phyloP scores from a whole-genome alignment of 2,329 filamentous ascomycete genomes.

The Microsporum audouinii region DNA sequence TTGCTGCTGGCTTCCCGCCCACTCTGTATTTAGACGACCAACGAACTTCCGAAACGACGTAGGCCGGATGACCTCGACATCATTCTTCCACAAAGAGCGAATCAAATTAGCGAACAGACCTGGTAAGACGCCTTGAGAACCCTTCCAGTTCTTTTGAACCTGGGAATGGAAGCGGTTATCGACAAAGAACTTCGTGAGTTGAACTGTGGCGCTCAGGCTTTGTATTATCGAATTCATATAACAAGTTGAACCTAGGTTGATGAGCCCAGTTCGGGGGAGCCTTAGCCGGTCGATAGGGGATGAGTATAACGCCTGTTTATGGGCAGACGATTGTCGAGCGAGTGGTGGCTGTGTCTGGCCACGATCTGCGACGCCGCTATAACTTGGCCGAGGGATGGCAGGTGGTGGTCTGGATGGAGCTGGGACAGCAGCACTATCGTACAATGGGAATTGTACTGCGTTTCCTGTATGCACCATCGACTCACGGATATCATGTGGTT shows the following conservation, averaged over 20 bases:
- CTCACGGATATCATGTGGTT: slow-evolving; percentile 50
- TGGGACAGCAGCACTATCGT: slow-evolving; percentile 40
- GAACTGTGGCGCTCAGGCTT: slow-evolving; percentile 60
- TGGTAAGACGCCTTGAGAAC: slow-evolving; percentile 50
- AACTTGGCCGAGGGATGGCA: slow-evolving; percentile 58
- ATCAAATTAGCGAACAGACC: slow-evolving; percentile 52
- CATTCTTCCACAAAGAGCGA: slow-evolving; percentile 51
- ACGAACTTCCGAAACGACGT: slow-evolving; percentile 57
- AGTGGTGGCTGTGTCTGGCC: slow-evolving; percentile 36
- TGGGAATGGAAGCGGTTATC: slow-evolving; percentile 49
- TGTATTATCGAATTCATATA: slow-evolving; percentile 91
- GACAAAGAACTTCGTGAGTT: slow-evolving; percentile 52
- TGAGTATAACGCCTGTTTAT: slow-evolving; percentile 34
- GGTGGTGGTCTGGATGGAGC: slow-evolving; percentile 54
- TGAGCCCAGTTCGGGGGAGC: slow-evolving; percentile 59
- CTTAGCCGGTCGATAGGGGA: slow-evolving; percentile 35
- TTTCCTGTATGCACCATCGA: slow-evolving; percentile 41
- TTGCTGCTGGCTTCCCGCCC: slow-evolving; percentile 68
- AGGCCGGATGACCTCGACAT: slow-evolving; percentile 42
- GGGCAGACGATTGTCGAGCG: slow-evolving; percentile 36
- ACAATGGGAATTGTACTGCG: slow-evolving; percentile 22
- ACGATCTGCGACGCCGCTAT: slow-evolving; percentile 65
- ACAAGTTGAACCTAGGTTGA: slow-evolving; percentile 73
- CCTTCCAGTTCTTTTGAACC: slow-evolving; percentile 56
- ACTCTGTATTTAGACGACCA: slow-evolving; percentile 51